Base-by-base conservation (phyloP, 805 yeast genomes). In the Suhomyces canberraensis region DNA sequence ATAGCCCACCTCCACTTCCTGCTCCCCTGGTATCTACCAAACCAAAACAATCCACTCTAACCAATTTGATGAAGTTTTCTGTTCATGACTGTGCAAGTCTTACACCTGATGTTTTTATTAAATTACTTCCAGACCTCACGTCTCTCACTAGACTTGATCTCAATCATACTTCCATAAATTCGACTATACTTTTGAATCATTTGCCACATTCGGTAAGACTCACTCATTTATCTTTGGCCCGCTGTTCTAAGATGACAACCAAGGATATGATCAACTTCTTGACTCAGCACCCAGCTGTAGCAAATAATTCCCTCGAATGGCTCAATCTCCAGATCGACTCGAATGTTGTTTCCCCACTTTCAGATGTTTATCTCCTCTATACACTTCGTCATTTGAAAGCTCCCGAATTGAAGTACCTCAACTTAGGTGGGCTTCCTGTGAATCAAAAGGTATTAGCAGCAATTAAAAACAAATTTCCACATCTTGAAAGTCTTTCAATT, bases 71-170 rank as follows among this genome's bases (percentile, higher is more conserved):
- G 49, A 68, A 76, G 40, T 50, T 90, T 8, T 86, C 95, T 0
- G 76, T 90, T 52, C 95, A 89, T 60, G 96, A 88, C 52, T 90
- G 97, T 57, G 81, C 93, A 2, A 87, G 85, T 45, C 65, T 89
- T 25, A 73, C 86, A 3, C 59, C 76, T 4, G 69, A 67, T n/a
- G 72, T 73, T 0, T 75, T 84, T 39, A 67, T 67, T 17, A 72
- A 70, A 35, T 54, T 85, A 9, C 63, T 90, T 19, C 81, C 84
- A 2, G 74, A 71, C 33, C 62, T 82, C 31, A 62, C 68, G 17
- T 65, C 70, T 40, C 61, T 89, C 35, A 76, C 77, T 44, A 75
- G 87, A 44, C 64, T 89, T 20, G 97, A 89, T 55, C 66, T 90
- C 33, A 79, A 85, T 11, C 95, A 87, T 51, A 89, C 96, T 0